Evolutionary conservation across 768 basidiomycete species (phyloP).

Genomic region (Melanogaster broomeanus): DNA sequence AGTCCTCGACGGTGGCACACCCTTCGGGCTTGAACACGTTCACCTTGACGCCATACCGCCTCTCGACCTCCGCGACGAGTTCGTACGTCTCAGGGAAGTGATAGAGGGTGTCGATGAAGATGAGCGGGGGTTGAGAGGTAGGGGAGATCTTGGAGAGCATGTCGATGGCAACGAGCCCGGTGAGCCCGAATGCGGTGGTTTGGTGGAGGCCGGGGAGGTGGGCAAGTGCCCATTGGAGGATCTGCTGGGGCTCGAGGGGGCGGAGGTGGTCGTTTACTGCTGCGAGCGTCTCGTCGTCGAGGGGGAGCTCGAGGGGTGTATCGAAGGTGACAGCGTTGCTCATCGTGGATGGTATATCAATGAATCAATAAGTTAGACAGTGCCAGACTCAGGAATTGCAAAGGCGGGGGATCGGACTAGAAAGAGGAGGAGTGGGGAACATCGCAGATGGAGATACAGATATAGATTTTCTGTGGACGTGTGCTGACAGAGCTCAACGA

Average conservation of each 20-base stretch:
- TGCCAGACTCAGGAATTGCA: too few relatives aligned
- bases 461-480: too few relatives aligned
- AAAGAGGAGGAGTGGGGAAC: too few relatives aligned
- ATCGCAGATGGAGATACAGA: too few relatives aligned
- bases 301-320: conserved; percentile 55
- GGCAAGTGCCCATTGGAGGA: conserved; percentile 82
- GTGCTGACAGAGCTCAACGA: too few relatives aligned
- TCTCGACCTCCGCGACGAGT: conserved; percentile 80
- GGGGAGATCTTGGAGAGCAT: conserved; percentile 86
- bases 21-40: conserved; percentile 79
- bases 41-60: conserved; percentile 70
- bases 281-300: conserved; percentile 57
- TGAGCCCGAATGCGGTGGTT: conserved; percentile 96
- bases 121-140: conserved; percentile 68
- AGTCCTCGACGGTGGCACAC: conserved; percentile 67
- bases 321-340: conserved; percentile 30
- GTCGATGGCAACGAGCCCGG: conserved; percentile 90
- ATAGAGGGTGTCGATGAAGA: conserved; percentile 96
- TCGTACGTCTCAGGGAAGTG: conserved; percentile 94
- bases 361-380: not conserved
- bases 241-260: conserved; percentile 74
- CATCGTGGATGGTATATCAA: conserved; percentile 8
- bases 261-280: conserved; percentile 76
- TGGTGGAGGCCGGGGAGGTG: conserved; percentile 83
- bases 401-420: too few relatives aligned